Percentiles rank a stretch among this genome's conserved stretches.
Conservation (phyloP, 495 filamentous ascomycete species). For the Aspergillus incahuasiensis region DNA sequence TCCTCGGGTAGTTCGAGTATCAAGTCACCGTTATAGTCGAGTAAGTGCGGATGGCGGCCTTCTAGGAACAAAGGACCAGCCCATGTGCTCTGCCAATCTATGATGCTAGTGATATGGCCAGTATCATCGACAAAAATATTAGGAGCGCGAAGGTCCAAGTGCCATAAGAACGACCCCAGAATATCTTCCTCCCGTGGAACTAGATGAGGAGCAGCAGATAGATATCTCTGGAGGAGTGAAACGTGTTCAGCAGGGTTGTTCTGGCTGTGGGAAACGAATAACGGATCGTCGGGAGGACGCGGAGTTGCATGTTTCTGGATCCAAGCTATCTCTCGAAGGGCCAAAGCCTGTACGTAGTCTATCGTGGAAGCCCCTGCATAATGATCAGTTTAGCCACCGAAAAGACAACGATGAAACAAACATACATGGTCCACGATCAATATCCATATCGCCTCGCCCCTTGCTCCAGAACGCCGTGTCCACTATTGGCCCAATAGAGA, state of each 20-base stretch:
- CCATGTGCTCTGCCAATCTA: conserved; percentile 28
- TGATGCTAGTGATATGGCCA: conserved; percentile 20
- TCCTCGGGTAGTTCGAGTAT: conserved; percentile 18
- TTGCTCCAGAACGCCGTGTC: conserved; percentile 28
- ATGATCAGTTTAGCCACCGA: conserved; percentile 4
- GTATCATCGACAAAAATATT: conserved; percentile 29
- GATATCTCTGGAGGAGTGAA: background rate
- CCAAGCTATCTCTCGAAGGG: conserved; percentile 25
- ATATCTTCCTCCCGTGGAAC: background rate
- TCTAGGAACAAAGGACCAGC: conserved; percentile 20
- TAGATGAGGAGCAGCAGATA: background rate
- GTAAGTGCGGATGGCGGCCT: conserved; percentile 18
- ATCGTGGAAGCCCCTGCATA: conserved; percentile 15
- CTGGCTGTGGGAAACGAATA: conserved; percentile 18
- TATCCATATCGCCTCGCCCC: conserved; percentile 21
- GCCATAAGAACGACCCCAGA: background rate
- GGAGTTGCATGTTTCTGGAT: conserved; percentile 21
- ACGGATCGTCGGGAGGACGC: conserved; percentile 9
- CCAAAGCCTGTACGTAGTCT: conserved; percentile 24
- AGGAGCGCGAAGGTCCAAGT: conserved; percentile 25
- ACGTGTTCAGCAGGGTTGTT: conserved; percentile 16
- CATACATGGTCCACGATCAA: conserved; percentile 35
- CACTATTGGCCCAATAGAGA: conserved; percentile 28
- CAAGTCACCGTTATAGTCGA: conserved; percentile 30
- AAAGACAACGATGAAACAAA: background rate